phyloP scores from a whole-genome alignment of 139 green algal species.

The Chlamydomonas sphaeroides region DNA sequence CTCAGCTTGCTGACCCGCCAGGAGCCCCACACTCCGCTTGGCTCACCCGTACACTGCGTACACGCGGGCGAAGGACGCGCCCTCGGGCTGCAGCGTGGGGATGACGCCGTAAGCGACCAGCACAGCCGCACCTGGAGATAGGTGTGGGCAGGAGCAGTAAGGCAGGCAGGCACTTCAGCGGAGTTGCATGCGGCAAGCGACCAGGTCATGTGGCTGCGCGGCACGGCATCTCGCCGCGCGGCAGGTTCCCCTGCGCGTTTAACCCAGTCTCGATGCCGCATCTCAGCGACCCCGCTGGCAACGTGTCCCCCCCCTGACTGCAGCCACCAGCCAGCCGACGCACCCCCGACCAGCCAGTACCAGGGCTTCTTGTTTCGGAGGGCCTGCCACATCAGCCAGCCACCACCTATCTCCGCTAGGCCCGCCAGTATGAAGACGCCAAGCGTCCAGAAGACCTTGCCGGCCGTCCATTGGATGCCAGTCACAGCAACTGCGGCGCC shows the following conservation, averaged over 20 bases:
- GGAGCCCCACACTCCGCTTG: too few species aligned
- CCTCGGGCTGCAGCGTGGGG: constrained; percentile 79
- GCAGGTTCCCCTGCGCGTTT: too few species aligned
- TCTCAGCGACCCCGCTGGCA: too few species aligned
- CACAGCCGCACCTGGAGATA: constrained; percentile 54
- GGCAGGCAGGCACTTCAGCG: too few species aligned
- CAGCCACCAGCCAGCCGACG: too few species aligned
- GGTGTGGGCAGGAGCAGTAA: not conserved
- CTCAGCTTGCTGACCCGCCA: too few species aligned
- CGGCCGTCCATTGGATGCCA: constrained; percentile 54
- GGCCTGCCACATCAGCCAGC: constrained; percentile 89
- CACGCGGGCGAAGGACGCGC: constrained; percentile 54
- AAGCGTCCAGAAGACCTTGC: constrained; percentile 51
- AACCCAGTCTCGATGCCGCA: too few species aligned
- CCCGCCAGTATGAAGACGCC: constrained; percentile 59
- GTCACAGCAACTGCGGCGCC: not conserved
- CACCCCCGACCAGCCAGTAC: constrained; percentile 62
- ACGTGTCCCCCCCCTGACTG: too few species aligned
- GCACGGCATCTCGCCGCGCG: too few species aligned
- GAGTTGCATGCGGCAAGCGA: too few species aligned
- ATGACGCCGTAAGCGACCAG: constrained; percentile 84
- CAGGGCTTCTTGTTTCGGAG: constrained; percentile 63
- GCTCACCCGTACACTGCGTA: constrained; percentile 70
- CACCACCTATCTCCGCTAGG: constrained; percentile 83
- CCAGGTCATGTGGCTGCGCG: not conserved